phyloP scores from a whole-genome alignment of 192 early-diverging fungal species.

The Piromyces finnis region DNA sequence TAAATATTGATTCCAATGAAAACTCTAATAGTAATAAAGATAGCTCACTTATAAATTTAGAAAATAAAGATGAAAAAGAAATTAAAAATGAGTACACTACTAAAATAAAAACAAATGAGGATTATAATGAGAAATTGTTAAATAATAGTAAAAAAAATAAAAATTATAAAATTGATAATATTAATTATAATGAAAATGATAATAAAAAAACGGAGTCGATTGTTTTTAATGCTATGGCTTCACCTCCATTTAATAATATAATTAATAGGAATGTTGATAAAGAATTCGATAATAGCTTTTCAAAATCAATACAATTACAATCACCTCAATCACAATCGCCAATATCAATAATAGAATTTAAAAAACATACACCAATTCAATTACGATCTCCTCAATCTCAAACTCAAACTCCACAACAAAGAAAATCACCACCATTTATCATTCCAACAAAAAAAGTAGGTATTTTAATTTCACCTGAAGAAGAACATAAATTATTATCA shows the following conservation, averaged over 20 bases:
- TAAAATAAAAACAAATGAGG: too few relatives aligned
- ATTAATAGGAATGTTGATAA: background rate
- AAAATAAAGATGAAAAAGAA: too few relatives aligned
- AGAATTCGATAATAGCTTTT: background rate
- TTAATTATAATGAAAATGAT: background rate
- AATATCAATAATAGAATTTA: background rate
- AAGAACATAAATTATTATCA: background rate
- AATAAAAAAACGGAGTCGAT: background rate
- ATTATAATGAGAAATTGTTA: too few relatives aligned
- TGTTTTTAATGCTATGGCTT: background rate
- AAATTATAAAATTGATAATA: background rate
- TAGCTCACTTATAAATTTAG: too few relatives aligned
- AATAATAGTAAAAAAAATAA: too few relatives aligned
- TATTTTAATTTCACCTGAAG: background rate
- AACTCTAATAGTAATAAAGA: too few relatives aligned
- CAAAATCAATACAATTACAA: background rate
- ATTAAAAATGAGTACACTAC: too few relatives aligned
- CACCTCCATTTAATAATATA: background rate
- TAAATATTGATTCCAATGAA: too few relatives aligned
- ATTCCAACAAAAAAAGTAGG: background rate
- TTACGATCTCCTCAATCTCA: background rate
- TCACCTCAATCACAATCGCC: background rate
- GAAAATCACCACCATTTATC: background rate
- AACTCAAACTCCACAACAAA: background rate
- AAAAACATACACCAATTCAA: background rate